Percentiles rank a stretch among this genome's conserved stretches.
Evolutionary conservation across 164 flowering plant genomes (phyloP).

Genomic region (Nymphaea thermarum): DNA sequence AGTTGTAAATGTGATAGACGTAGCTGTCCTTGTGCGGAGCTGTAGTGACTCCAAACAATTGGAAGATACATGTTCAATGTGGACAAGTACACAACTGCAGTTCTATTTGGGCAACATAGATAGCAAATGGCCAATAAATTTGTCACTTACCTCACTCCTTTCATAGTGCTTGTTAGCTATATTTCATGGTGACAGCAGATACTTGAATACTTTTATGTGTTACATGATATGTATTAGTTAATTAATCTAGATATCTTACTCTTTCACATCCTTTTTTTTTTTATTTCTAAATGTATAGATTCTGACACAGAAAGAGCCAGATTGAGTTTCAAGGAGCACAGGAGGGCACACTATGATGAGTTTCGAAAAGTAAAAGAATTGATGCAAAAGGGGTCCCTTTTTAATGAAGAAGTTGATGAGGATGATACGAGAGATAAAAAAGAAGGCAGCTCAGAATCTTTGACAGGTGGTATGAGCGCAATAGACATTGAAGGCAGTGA

Average conservation of each 20-base stretch:
- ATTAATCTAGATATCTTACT: no score
- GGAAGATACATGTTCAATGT: no score
- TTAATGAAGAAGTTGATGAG: constrained; percentile 43
- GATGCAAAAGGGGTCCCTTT: constrained; percentile 32
- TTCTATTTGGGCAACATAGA: no score
- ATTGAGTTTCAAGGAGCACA: constrained; percentile 56
- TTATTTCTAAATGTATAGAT: constrained; percentile 9
- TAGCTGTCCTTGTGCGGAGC: no score
- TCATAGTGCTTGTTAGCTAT: no score
- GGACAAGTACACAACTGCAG: no score
- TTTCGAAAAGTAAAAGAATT: constrained; percentile 71
- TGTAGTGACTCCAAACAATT: no score
- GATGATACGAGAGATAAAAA: constrained; percentile 10
- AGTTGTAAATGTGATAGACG: no score
- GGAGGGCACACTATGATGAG: constrained; percentile 86
- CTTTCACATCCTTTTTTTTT: no score
- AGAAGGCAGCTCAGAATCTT: constrained; percentile 6
- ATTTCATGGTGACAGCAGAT: no score
- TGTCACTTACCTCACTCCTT: no score
- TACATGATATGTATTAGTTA: neutral
- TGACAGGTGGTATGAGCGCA: constrained; percentile 26
- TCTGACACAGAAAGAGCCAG: constrained; percentile 31
- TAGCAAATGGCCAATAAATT: no score
- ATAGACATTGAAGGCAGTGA: constrained; percentile 24
- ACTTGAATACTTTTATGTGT: neutral